Conservation (phyloP, 805 yeast genomes). For the Suhomyces prunicola region DNA sequence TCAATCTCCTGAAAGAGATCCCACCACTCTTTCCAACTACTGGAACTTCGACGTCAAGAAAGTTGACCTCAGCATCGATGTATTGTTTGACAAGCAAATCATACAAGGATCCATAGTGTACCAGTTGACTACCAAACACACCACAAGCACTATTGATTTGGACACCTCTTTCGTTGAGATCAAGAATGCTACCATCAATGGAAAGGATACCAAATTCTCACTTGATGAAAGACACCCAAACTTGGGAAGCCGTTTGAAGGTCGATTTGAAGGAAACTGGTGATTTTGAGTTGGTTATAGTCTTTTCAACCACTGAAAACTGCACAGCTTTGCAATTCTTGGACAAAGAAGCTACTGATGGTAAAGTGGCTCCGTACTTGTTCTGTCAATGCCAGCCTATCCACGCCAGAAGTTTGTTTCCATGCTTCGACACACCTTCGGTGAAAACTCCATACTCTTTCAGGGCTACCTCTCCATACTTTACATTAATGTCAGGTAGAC, state of each 20-base stretch:
- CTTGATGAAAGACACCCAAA: constrained; percentile 14
- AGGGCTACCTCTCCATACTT: constrained; percentile 23
- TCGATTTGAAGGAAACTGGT: constrained; percentile 9
- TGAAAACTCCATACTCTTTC: constrained; percentile 26
- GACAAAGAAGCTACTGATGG: constrained; percentile 21
- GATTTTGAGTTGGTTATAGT: constrained; percentile 10
- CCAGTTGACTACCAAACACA: constrained; percentile 10
- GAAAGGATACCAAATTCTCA: constrained; percentile 9
- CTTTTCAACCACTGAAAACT: constrained; percentile 27
- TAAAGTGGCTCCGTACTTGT: constrained; percentile 32
- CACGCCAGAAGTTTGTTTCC: constrained; percentile 37
- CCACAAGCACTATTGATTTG: constrained; percentile 12
- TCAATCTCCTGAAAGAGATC: constrained; percentile 58
- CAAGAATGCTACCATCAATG: constrained; percentile 18
- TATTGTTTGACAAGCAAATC: constrained; percentile 22
- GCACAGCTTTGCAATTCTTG: constrained; percentile 35
- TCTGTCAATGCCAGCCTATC: constrained; percentile 36
- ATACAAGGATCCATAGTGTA: constrained; percentile 23
- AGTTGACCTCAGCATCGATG: constrained; percentile 20
- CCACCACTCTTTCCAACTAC: constrained; percentile 58
- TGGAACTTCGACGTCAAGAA: constrained; percentile 16
- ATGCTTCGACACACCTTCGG: constrained; percentile 36
- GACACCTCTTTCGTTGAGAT: constrained; percentile 29
- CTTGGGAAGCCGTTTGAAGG: constrained; percentile 25
- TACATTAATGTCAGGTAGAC: constrained; percentile 32